Evolutionary conservation across 306 rosid species (phyloP).

Genomic region (Corylus americana): DNA sequence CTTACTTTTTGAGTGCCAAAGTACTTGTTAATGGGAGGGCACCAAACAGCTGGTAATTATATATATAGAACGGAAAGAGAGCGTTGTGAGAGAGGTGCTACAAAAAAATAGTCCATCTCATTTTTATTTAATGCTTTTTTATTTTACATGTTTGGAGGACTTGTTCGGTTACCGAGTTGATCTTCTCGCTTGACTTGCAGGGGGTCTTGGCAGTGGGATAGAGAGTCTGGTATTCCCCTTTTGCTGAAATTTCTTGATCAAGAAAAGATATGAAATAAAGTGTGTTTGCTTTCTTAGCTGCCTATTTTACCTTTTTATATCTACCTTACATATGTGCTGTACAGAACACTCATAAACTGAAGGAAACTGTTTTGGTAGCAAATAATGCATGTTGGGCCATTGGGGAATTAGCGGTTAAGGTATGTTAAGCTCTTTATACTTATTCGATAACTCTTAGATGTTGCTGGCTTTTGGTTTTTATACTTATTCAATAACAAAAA

Average conservation of each 20-base stretch:
- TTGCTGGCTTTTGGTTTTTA: constrained; percentile 4
- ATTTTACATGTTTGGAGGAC: no score
- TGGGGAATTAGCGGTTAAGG: constrained; percentile 97
- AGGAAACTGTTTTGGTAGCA: constrained; percentile 87
- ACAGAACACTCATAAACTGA: constrained; percentile 80
- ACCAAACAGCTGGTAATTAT: no score
- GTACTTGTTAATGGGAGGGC: no score
- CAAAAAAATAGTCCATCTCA: no score
- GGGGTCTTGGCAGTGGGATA: constrained; percentile 98
- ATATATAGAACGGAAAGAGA: no score
- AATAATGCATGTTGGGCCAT: constrained; percentile 99
- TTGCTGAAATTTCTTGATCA: constrained; percentile 14
- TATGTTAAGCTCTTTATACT: constrained; percentile 32
- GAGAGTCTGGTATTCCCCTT: constrained; percentile 84
- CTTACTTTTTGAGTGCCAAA: no score
- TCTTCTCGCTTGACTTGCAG: constrained; percentile 94
- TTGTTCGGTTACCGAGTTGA: constrained; percentile 33
- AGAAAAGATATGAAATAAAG: not conserved
- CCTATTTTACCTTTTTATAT: constrained; percentile 20
- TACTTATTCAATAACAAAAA: no score
- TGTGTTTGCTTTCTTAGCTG: not conserved
- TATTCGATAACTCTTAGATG: not conserved
- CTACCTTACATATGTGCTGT: constrained; percentile 24
- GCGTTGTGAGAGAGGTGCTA: no score
- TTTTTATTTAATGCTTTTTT: no score